These are phyloP conservation scores for Glarea lozoyensis DNA, from an alignment of 495 filamentous ascomycete species.

Conservation along the genomic window DNA sequence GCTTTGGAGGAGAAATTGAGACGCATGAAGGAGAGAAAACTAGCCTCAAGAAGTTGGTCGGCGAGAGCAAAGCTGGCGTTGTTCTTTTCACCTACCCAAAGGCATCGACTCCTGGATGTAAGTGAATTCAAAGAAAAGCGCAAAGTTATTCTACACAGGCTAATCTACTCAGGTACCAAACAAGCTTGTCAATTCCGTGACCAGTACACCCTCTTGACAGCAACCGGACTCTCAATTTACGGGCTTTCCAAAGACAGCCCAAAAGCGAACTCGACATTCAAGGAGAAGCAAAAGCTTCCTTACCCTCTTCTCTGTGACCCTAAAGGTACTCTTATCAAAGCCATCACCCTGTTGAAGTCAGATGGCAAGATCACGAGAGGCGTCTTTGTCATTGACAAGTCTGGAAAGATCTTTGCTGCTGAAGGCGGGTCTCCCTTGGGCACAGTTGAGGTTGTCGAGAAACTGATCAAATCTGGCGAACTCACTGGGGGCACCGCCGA, in stretches of 20 bases:
- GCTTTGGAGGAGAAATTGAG: slow-evolving; percentile 76
- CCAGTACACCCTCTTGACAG: slow-evolving; percentile 62
- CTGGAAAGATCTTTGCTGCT: slow-evolving; percentile 53
- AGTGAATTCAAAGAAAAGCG: slow-evolving; percentile 28
- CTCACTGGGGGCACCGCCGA: slow-evolving; percentile 2
- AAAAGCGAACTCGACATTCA: slow-evolving; percentile 86
- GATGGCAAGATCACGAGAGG: slow-evolving; percentile 73
- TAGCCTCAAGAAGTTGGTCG: slow-evolving; percentile 67
- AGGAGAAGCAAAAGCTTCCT: slow-evolving; percentile 77
- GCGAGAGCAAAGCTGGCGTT: slow-evolving; percentile 74
- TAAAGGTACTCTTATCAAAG: slow-evolving; percentile 56
- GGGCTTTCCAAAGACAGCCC: slow-evolving; percentile 81
- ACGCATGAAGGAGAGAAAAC: slow-evolving; percentile 74
- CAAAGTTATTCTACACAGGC: background rate
- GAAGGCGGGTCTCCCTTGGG: slow-evolving; percentile 50
- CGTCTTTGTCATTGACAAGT: slow-evolving; percentile 80
- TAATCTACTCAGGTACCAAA: slow-evolving; percentile 57
- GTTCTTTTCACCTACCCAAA: slow-evolving; percentile 94
- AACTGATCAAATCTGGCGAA: slow-evolving; percentile 28
- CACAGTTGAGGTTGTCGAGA: slow-evolving; percentile 41
- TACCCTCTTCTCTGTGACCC: slow-evolving; percentile 86
- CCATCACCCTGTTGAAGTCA: slow-evolving; percentile 67
- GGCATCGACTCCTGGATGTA: slow-evolving; percentile 93
- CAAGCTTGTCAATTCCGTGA: slow-evolving; percentile 94
- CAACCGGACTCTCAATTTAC: slow-evolving; percentile 76